These are phyloP conservation scores for Steccherinum ochraceum DNA, from an alignment of 768 basidiomycete genomes.

Conservation along the genomic window DNA sequence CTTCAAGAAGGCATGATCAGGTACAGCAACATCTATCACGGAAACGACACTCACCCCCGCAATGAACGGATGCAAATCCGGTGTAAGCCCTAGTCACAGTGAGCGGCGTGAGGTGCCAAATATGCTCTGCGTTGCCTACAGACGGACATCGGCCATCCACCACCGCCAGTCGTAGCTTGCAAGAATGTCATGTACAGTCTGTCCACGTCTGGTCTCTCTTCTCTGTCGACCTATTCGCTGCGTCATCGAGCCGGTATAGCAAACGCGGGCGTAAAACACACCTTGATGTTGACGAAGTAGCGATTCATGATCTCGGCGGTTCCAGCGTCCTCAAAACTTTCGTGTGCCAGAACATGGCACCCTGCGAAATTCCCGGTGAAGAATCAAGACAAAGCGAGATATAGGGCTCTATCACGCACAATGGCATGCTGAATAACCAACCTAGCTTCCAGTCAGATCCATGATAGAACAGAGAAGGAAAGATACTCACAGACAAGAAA, in stretches of 20 bases:
- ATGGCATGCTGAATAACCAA: slow-evolving; percentile 38
- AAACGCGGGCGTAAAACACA: neutral
- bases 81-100: slow-evolving; percentile 17
- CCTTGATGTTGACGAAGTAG: slow-evolving; percentile 31
- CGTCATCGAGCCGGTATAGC: too few relatives aligned
- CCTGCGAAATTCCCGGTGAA: slow-evolving; percentile 11
- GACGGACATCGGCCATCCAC: slow-evolving; percentile 29
- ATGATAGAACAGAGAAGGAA: neutral
- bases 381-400: neutral
- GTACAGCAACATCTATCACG: too few relatives aligned
- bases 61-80: slow-evolving; percentile 21
- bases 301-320: slow-evolving; percentile 35
- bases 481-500: slow-evolving; percentile 25
- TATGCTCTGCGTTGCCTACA: slow-evolving; percentile 13
- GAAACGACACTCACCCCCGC: slow-evolving; percentile 13
- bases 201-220: slow-evolving; percentile 37
- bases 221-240: slow-evolving; percentile 32
- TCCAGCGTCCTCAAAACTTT: slow-evolving; percentile 32
- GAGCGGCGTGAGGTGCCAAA: neutral
- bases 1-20: slow-evolving; percentile 4
- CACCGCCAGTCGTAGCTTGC: slow-evolving; percentile 25
- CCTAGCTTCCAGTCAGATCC: slow-evolving; percentile 7
- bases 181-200: slow-evolving; percentile 38
- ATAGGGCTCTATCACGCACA: slow-evolving; percentile 21
- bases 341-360: slow-evolving; percentile 25